These are phyloP conservation scores for Coleophoma crateriformis DNA, from an alignment of 2,329 filamentous ascomycete genomes.

Conservation along the genomic window DNA sequence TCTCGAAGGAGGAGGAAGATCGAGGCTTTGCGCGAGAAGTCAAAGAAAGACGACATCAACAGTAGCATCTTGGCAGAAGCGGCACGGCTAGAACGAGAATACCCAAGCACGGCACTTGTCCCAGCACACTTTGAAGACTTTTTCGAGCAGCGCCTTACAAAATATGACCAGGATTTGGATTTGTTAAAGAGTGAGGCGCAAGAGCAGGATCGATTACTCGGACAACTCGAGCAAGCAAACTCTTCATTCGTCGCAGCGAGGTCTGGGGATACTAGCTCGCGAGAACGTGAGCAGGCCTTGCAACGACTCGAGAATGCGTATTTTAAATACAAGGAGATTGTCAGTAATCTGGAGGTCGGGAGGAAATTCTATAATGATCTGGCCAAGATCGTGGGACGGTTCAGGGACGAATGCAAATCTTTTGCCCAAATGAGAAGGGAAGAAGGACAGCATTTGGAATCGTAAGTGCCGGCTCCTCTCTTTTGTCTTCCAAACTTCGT, in stretches of 20 bases:
- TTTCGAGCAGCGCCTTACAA: slow-evolving; percentile 75
- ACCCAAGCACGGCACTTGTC: slow-evolving; percentile 77
- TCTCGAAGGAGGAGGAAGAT: slow-evolving; percentile 74
- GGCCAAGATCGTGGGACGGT: slow-evolving; percentile 77
- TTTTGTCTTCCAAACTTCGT: background rate
- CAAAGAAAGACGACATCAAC: slow-evolving; percentile 83
- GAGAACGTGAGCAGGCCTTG: slow-evolving; percentile 78
- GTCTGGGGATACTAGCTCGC: slow-evolving; percentile 50
- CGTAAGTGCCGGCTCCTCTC: slow-evolving; percentile 40
- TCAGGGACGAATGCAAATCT: slow-evolving; percentile 71
- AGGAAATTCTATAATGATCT: slow-evolving; percentile 97
- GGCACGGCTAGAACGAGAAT: slow-evolving; percentile 77
- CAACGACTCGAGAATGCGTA: slow-evolving; percentile 89
- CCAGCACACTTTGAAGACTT: slow-evolving; percentile 89
- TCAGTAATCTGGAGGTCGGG: slow-evolving; percentile 84
- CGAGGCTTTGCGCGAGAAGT: slow-evolving; percentile 72
- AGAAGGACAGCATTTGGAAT: slow-evolving; percentile 75
- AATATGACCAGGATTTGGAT: slow-evolving; percentile 75
- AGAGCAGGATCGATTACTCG: slow-evolving; percentile 70
- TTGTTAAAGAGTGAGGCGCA: slow-evolving; percentile 64
- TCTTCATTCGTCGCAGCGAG: slow-evolving; percentile 68
- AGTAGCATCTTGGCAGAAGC: slow-evolving; percentile 78
- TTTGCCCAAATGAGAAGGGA: slow-evolving; percentile 78
- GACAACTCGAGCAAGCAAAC: slow-evolving; percentile 69
- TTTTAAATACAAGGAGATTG: slow-evolving; percentile 93